Conservation (phyloP, 2,329 filamentous ascomycete species). For the Thermoascus crustaceus region DNA sequence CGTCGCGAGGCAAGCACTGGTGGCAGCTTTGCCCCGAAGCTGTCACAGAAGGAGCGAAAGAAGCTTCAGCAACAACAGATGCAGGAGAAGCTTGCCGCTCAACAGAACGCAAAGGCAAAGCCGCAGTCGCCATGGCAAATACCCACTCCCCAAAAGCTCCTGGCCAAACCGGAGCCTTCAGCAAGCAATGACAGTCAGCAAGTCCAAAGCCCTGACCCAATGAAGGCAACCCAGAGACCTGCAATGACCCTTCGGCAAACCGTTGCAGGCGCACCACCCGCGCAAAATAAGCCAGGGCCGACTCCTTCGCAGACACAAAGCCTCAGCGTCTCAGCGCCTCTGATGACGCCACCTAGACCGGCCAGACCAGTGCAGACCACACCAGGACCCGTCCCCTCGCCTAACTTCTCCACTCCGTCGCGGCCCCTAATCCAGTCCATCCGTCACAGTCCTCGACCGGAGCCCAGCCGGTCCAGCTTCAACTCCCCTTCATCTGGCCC, state of each 20-base stretch:
- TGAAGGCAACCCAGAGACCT: slow-evolving; percentile 30
- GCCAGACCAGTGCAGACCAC: slow-evolving; percentile 39
- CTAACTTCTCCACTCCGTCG: slow-evolving; percentile 15
- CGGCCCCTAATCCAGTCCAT: slow-evolving; percentile 32
- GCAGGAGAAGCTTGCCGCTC: slow-evolving; percentile 32
- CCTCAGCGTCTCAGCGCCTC: slow-evolving; percentile 24
- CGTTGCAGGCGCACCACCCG: slow-evolving; percentile 39
- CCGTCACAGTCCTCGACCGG: slow-evolving; percentile 42
- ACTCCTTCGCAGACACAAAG: slow-evolving; percentile 13
- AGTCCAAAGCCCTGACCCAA: slow-evolving; percentile 9
- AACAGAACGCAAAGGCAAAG: slow-evolving; percentile 27
- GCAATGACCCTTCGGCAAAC: slow-evolving; percentile 57
- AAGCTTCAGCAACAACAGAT: slow-evolving; percentile 63
- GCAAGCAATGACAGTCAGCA: slow-evolving; percentile 20
- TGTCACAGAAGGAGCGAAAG: slow-evolving; percentile 91
- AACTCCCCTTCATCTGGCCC: slow-evolving; percentile 54
- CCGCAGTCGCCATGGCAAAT: slow-evolving; percentile 58
- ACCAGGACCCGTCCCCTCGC: slow-evolving; percentile 31
- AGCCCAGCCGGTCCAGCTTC: slow-evolving; percentile 19
- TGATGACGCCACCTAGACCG: slow-evolving; percentile 19
- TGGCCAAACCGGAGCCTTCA: slow-evolving; percentile 18
- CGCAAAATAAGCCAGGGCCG: slow-evolving; percentile 4
- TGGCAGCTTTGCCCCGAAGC: slow-evolving; percentile 45
- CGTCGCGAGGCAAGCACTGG: slow-evolving; percentile 33
- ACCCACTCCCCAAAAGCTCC: too few relatives aligned